Percentiles rank a stretch among this genome's conserved stretches.
phyloP scores from a whole-genome alignment of 805 yeast genomes.

The Barnettozyma vustinii region DNA sequence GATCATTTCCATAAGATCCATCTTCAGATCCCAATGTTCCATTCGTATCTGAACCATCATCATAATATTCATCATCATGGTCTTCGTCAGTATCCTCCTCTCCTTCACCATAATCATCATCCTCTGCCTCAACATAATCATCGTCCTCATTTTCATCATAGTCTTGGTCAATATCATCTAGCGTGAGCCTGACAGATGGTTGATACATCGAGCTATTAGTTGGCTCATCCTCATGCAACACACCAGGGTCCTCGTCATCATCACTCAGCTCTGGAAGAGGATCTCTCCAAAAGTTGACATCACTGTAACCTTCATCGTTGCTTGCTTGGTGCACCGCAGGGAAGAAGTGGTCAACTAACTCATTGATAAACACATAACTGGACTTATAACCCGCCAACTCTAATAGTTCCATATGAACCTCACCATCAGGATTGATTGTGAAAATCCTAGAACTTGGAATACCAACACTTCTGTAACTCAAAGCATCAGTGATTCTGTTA shows the following conservation, averaged over 20 bases:
- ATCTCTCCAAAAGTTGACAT: conserved; percentile 89
- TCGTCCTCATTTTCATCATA: conserved; percentile 20
- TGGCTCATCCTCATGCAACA: conserved; percentile 7
- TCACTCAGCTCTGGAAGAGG: conserved; percentile 64
- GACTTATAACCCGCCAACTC: conserved; percentile 91
- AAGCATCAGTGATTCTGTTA: conserved; percentile 92
- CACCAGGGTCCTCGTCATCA: conserved; percentile 41
- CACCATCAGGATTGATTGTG: conserved; percentile 94
- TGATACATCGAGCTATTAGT: conserved; percentile 6
- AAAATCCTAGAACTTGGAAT: conserved; percentile 92
- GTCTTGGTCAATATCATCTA: conserved; percentile 20
- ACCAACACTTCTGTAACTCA: conserved; percentile 88
- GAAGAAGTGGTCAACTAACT: conserved; percentile 93
- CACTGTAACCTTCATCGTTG: conserved; percentile 55
- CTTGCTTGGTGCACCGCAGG: conserved; percentile 60
- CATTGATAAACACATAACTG: conserved; percentile 84
- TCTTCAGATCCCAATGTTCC: conserved; percentile 6
- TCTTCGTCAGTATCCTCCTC: conserved; percentile 26
- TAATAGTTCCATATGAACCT: conserved; percentile 92
- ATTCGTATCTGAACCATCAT: conserved; percentile 10
- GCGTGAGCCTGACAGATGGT: conserved; percentile 9
- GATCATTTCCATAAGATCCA: conserved; percentile 13
- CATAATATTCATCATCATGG: conserved; percentile 26
- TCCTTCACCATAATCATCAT: conserved; percentile 20
- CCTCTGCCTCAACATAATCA: conserved; percentile 17